Conservation (phyloP, 352 stramenopile genomes). For the Phytophthora chlamydospora region DNA sequence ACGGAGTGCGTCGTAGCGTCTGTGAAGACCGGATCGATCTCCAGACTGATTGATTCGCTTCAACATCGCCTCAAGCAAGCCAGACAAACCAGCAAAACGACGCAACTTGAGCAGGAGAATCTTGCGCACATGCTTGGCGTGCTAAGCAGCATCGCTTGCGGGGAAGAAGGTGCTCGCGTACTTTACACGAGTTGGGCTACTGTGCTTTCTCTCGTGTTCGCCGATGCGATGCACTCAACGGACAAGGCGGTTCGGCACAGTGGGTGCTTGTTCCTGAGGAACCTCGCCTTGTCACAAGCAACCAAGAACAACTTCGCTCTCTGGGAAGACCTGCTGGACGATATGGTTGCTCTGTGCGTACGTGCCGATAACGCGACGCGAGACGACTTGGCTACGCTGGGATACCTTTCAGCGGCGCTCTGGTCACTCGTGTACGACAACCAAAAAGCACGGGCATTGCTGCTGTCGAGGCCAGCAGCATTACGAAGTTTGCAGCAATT, state of each 20-base stretch:
- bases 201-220: slow-evolving; percentile 45
- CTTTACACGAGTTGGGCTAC: slow-evolving; percentile 42
- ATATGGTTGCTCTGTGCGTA: slow-evolving; percentile 38
- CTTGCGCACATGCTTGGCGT: slow-evolving; percentile 55
- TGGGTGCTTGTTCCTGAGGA: slow-evolving; percentile 60
- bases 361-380: background rate
- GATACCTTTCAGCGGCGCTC: slow-evolving; percentile 47
- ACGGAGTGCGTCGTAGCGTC: slow-evolving; percentile 52
- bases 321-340: slow-evolving; percentile 58
- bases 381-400: slow-evolving; percentile 14
- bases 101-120: slow-evolving; percentile 37
- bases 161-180: slow-evolving; percentile 51
- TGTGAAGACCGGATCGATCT: slow-evolving; percentile 52
- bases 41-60: slow-evolving; percentile 41
- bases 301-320: slow-evolving; percentile 62
- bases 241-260: slow-evolving; percentile 30
- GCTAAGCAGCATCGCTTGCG: slow-evolving; percentile 45
- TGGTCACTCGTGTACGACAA: slow-evolving; percentile 72
- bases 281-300: slow-evolving; percentile 59
- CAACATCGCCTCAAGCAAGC: slow-evolving; percentile 42
- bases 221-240: slow-evolving; percentile 50
- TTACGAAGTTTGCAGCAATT: slow-evolving; percentile 45
- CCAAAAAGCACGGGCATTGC: slow-evolving; percentile 55
- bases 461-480: slow-evolving; percentile 38
- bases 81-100: slow-evolving; percentile 44